phyloP scores from a whole-genome alignment of 2,329 filamentous ascomycete genomes.

The Thelonectria rubi region DNA sequence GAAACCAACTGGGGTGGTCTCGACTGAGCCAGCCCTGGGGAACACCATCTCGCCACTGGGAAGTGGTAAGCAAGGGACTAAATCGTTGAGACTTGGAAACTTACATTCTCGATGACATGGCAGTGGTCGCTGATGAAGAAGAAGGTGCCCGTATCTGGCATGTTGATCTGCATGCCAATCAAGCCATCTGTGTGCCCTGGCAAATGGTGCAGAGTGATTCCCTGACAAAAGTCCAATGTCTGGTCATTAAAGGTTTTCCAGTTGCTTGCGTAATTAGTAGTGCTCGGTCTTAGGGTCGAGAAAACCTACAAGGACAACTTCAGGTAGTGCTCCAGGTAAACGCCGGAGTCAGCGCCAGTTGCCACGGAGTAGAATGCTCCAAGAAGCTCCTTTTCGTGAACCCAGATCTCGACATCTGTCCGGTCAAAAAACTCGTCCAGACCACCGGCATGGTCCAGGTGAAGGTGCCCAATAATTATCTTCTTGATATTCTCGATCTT shows the following conservation, averaged over 20 bases:
- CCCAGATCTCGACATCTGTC: conserved; percentile 55
- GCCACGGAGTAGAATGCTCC: conserved; percentile 55
- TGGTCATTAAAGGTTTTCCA: conserved; percentile 36
- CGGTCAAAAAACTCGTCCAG: conserved; percentile 53
- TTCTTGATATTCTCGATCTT: conserved; percentile 57
- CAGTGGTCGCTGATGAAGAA: conserved; percentile 48
- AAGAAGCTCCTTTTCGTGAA: conserved; percentile 58
- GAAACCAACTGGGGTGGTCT: conserved; percentile 46
- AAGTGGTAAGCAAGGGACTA: background rate
- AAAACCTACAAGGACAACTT: conserved; percentile 16
- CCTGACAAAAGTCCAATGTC: conserved; percentile 33
- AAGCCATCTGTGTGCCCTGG: conserved; percentile 41
- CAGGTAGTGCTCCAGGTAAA: conserved; percentile 34
- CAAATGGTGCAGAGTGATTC: conserved; percentile 34
- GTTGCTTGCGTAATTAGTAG: conserved; percentile 19
- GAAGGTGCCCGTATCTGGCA: conserved; percentile 44
- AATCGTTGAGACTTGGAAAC: background rate
- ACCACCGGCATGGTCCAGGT: conserved; percentile 58
- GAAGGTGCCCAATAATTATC: conserved; percentile 57
- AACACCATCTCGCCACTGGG: conserved; percentile 34
- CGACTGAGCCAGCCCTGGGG: conserved; percentile 48
- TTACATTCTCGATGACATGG: conserved; percentile 36
- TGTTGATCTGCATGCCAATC: conserved; percentile 46
- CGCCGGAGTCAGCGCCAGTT: conserved; percentile 43
- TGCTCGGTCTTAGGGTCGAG: too few species aligned